These are phyloP conservation scores for Teratosphaeria zuluensis DNA, from an alignment of 2,329 filamentous ascomycete species.

Conservation along the genomic window DNA sequence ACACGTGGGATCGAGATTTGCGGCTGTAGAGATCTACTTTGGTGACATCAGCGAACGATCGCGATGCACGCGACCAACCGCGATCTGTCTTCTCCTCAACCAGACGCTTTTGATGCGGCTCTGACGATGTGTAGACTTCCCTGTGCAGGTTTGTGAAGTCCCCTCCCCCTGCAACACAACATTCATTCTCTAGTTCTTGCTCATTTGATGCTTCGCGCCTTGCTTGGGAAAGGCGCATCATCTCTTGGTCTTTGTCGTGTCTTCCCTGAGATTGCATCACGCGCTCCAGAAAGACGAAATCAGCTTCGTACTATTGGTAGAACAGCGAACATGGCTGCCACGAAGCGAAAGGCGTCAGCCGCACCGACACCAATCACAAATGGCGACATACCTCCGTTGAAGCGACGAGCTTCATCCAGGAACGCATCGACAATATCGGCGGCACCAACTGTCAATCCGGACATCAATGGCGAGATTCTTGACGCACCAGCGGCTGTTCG, in stretches of 20 bases:
- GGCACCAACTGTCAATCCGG: slow-evolving; percentile 16
- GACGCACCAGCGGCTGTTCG: slow-evolving; percentile 33
- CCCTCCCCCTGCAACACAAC: background rate
- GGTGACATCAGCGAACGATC: background rate
- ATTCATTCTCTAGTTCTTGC: background rate
- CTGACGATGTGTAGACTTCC: background rate
- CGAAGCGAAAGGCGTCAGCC: slow-evolving; percentile 17
- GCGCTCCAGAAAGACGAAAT: background rate
- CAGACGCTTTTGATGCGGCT: background rate
- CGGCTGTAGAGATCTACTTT: background rate
- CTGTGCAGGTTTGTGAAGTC: background rate
- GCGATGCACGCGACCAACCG: background rate
- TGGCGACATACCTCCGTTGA: slow-evolving; percentile 10
- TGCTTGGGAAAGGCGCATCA: background rate
- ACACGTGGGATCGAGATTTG: background rate
- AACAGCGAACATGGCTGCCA: slow-evolving; percentile 11
- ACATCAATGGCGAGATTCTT: slow-evolving; percentile 30
- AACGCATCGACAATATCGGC: slow-evolving; percentile 5
- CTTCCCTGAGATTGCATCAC: background rate
- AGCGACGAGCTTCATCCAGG: slow-evolving; percentile 7
- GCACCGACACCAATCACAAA: slow-evolving; percentile 2
- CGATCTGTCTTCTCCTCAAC: background rate
- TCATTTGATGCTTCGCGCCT: background rate
- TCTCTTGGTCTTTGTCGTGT: background rate
- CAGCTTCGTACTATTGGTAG: background rate